These are phyloP conservation scores for Rhodotorula diobovata DNA, from an alignment of 768 basidiomycete genomes.

Conservation along the genomic window DNA sequence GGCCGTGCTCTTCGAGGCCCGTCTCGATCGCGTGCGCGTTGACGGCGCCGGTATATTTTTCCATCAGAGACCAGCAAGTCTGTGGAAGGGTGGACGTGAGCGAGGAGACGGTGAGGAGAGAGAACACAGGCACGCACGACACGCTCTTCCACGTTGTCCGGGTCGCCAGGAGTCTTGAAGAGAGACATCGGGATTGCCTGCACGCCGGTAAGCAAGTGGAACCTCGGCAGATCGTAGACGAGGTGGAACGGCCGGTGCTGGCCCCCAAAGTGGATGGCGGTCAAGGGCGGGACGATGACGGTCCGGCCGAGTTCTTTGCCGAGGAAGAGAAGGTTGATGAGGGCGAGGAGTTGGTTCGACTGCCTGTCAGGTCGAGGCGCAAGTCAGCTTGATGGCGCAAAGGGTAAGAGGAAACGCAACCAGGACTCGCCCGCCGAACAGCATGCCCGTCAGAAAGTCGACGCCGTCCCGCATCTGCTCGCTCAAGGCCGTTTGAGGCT, in stretches of 20 bases:
- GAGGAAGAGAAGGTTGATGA: background rate
- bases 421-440: background rate
- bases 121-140: too few relatives aligned
- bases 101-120: too few relatives aligned
- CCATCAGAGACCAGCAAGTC: background rate
- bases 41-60: background rate
- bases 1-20: background rate
- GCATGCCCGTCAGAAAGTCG: background rate
- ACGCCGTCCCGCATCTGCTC: background rate
- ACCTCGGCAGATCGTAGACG: background rate
- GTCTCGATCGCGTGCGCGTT: background rate
- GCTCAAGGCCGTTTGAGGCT: background rate
- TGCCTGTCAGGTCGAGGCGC: background rate
- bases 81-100: too few relatives aligned
- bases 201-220: background rate
- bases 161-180: background rate
- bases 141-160: background rate
- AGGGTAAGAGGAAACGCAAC: background rate
- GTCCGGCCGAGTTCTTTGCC: background rate
- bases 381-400: background rate
- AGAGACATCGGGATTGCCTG: background rate
- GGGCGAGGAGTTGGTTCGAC: background rate
- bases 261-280: slow-evolving; percentile 1
- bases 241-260: background rate
- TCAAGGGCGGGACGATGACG: slow-evolving; percentile 1